Evolutionary conservation across 2,329 filamentous ascomycete genomes (phyloP), one percentile per base, ranked within the genome.

Genomic region (Trichoderma pleuroti): DNA sequence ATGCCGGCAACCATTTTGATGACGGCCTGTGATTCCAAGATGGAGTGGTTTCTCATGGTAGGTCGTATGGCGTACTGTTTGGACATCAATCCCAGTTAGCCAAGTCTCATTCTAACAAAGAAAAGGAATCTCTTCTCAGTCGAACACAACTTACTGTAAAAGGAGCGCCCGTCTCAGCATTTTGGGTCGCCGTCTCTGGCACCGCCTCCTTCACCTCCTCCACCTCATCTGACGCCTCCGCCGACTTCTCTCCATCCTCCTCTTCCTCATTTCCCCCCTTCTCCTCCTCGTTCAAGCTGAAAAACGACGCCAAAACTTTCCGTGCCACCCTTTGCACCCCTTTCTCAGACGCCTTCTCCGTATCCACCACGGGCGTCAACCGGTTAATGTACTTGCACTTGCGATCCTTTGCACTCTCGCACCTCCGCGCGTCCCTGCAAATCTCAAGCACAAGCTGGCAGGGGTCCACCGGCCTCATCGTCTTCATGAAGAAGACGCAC

Each of bases 21-120:
- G 62, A 95, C 85, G 21, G 83, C 84, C 73, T 90, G 87, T 71
- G 92, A 87, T 74, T 87, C 91, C 72, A 95, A 84, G 4, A 85
- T 85, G 74, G 85, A 90, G 80, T 94, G 90, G 76, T 92, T 93
- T 69, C 93, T 89, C 72, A 93, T 88, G 16, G 88, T 91, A n/a
- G 91, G 88, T 57, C 93, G 89, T 74, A 97, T 94, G n/a, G 92
- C 93, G 80, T 93, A 96, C 92, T 95, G 72, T 12, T 62, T 32
- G 34, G 32, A 30, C 21, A n/a, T 16, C 21, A n/a, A 60, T n/a
- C 4, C 4, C n/a, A 30, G 28, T 60, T 36, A 36, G 28, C 12
- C 54, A 39, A 10, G 16, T 18, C 5, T 24, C 11, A 12, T 30
- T 8, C 30, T 1, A 12, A 8, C 21, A 4, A 12, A n/a, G n/a